Base-by-base conservation (phyloP, 352 stramenopile genomes). In the Globisporangium okanoganense region DNA sequence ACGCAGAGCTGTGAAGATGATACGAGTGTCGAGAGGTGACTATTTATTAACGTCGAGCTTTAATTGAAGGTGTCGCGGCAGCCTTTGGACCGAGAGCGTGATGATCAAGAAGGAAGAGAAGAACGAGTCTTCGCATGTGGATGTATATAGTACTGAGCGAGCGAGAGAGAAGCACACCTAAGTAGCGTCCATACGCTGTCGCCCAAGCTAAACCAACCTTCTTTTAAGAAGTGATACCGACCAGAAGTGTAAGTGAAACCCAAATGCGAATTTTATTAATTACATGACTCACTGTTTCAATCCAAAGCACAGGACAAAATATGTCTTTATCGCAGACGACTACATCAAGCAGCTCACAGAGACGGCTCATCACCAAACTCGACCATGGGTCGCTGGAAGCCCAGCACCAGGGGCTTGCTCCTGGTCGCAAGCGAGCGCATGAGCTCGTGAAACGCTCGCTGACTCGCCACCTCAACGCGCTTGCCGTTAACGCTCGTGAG, bases 401-500 rank as follows among this genome's bases (percentile, higher is more conserved):
- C 73, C 16, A 82, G 51, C 3, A 75, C 70, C 18, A 81, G 48
- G 6, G 73, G 65, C 20, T 76, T 73, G 33, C 50, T 72, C n/a
- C 47, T 53, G n/a, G 54, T 67, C 44, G 67, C 57, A 25, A 85
- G 63, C 27, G 22, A 50, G 6, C 50, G 62, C 69, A 85, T 76
- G 7, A 66, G 73, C 24, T 71, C 72, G 48, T 76, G 64, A 50
- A 83, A 78, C 64, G 62, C 22, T 61, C 60, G 45, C 70, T 56
- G 44, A 68, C 4, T 66, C 5, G 59, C 53, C 22, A 64, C 45
- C 45, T 48, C 67, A 7, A 86, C 55, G 10, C 61, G 52, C 48
- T 62, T 58, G 4, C 70, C 65, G 22, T 86, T 82, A n/a, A 86
- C 63, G 29, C 58, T 71, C 25, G 51, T 48, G 29, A 86, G 70